Percentiles rank a stretch among this genome's conserved stretches.
These are phyloP conservation scores for Mimosa bimucronata DNA, from an alignment of 306 rosid genomes.

Conservation along the genomic window DNA sequence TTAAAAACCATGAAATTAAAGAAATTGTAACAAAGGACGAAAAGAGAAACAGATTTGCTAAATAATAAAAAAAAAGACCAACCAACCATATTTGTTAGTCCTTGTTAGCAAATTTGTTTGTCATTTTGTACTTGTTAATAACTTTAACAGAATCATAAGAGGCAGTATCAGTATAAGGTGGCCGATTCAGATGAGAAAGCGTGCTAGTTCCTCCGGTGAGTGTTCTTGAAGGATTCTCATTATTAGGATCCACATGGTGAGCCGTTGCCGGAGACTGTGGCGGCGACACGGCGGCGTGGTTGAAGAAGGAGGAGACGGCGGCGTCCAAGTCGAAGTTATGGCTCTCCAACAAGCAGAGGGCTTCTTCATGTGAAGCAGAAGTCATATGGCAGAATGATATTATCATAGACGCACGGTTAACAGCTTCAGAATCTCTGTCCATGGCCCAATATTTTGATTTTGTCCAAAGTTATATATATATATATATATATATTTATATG, in stretches of 20 bases:
- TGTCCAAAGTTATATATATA: no score
- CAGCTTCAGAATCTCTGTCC: slow-evolving; percentile 49
- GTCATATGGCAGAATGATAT: slow-evolving; percentile 84
- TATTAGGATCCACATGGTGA: slow-evolving; percentile 32
- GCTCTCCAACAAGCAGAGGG: slow-evolving; percentile 77
- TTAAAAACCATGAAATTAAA: background rate
- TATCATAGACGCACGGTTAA: slow-evolving; percentile 39
- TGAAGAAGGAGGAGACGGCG: slow-evolving; percentile 82
- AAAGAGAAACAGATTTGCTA: background rate
- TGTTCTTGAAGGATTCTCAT: slow-evolving; percentile 49
- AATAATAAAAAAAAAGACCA: background rate
- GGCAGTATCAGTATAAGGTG: slow-evolving; percentile 40
- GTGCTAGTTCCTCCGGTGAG: slow-evolving; percentile 59
- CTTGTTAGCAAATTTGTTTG: background rate
- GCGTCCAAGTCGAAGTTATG: slow-evolving; percentile 91
- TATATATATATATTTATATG: no score
- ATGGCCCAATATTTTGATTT: background rate
- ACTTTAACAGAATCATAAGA: slow-evolving; percentile 55
- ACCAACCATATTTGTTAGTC: background rate
- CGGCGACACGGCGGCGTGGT: slow-evolving; percentile 32
- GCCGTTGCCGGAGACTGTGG: slow-evolving; percentile 47
- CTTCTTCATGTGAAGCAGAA: slow-evolving; percentile 71
- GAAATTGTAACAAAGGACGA: background rate
- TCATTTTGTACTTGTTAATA: background rate
- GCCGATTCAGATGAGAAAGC: slow-evolving; percentile 68